Evolutionary conservation across 2,329 filamentous ascomycete genomes (phyloP).

Genomic region (Curvularia eragrostidis): DNA sequence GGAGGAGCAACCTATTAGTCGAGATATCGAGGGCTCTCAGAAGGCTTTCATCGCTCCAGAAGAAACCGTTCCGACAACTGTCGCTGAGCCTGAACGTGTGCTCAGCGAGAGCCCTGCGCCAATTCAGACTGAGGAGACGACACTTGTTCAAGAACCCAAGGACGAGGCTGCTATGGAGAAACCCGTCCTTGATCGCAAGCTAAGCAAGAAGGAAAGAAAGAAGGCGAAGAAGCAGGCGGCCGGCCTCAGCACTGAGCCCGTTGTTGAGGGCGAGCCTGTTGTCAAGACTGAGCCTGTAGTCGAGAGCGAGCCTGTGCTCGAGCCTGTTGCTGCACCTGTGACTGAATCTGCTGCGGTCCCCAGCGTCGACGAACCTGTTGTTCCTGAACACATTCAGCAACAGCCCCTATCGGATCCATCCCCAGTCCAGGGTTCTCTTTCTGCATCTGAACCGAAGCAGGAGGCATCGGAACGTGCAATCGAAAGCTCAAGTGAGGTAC

Average conservation of each 20-base stretch:
- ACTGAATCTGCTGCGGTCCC: constrained; percentile 3
- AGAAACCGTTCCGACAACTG: constrained; percentile 1
- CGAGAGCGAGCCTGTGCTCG: constrained; percentile 5
- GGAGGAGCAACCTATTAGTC: not conserved
- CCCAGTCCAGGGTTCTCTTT: not conserved
- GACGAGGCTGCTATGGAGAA: constrained; percentile 18
- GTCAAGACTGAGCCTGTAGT: constrained; percentile 5
- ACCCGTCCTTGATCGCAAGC: constrained; percentile 33
- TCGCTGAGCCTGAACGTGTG: constrained; percentile 7
- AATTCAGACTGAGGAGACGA: not conserved
- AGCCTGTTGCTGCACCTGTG: not conserved
- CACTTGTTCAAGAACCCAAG: constrained; percentile 4
- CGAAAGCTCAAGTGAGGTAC: constrained; percentile 10
- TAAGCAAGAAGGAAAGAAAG: constrained; percentile 48
- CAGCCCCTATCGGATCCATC: not conserved
- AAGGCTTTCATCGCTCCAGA: constrained; percentile 9
- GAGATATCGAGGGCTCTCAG: constrained; percentile 6
- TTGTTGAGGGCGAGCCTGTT: constrained; percentile 4
- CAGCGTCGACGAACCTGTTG: not conserved
- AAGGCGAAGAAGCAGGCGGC: constrained; percentile 35
- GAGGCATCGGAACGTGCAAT: not conserved
- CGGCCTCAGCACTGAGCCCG: constrained; percentile 16
- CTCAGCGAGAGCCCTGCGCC: not conserved
- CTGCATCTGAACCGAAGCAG: not conserved
- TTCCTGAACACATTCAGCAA: constrained; percentile 1